Base-by-base conservation (phyloP, 176 grass and related monocot species). In the Ampelocalamus luodianensis region DNA sequence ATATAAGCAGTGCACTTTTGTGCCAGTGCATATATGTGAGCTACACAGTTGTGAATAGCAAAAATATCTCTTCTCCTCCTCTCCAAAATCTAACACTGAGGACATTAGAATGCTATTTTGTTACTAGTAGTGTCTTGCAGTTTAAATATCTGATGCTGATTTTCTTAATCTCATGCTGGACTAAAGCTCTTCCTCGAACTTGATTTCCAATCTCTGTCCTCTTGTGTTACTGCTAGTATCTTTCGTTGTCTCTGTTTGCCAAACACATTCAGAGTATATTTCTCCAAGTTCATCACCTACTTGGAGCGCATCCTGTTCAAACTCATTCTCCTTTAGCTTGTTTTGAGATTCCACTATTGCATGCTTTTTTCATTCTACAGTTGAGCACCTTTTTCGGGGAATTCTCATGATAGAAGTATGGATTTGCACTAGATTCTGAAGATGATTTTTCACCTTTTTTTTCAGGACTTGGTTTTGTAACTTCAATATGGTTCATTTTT, bases 401-500 rank as follows among this genome's bases (percentile, higher is more conserved):
- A 62, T 64, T 26, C 8, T 79, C 22, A 32, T 3, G 27, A 71
- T 65, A 16, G 51, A 22, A 6, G n/a, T 44, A 53, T 16, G 45
- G 38, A n/a, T 73, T 79, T 79, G 18, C 45, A 45, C 10, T 44
- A 40, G 13, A 64, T 17, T 78, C 6, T 62, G 34, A 87, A 80
- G 16, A 24, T 86, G 34, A 72, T 75, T 63, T 67, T 60, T 34
- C 14, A 56, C 65, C 58, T 76, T 54, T 49, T 72, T 69, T 71
- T 60, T 42, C 89, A 96, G 91, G 94, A 18, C 94, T 96, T 78
- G 94, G 94, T 60, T 96, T 93, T 66, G 75, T 93, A 78, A 96
- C 94, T 56, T 96, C 94, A 1, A 81, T 96, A 85, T 76, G 82
- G 61, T 93, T 96, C 77, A 96, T 96, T 79, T 96, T 96, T 67